Evolutionary conservation across 768 basidiomycete species (phyloP).

Genomic region (Kondoa subrosea): DNA sequence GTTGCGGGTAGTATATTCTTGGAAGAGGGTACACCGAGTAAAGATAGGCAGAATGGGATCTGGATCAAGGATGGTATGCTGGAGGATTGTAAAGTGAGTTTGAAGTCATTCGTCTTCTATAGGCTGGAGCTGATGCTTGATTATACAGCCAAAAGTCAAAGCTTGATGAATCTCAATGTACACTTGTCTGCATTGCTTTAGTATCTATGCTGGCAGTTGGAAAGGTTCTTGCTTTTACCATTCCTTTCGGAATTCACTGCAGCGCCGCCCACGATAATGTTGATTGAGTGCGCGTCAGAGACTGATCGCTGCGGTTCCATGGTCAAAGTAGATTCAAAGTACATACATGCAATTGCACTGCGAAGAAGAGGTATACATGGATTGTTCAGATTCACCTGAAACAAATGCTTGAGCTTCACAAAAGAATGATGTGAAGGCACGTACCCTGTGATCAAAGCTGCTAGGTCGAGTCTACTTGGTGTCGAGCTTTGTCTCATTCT

Average conservation of each 20-base stretch:
- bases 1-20: slow-evolving; percentile 17
- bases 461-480: too few relatives aligned
- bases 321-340: too few relatives aligned
- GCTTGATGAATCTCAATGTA: not conserved
- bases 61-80: slow-evolving; percentile 8
- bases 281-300: too few relatives aligned
- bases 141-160: slow-evolving; percentile 1
- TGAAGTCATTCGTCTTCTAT: not conserved
- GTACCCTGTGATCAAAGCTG: too few relatives aligned
- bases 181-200: not conserved
- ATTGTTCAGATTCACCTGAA: too few relatives aligned
- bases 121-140: not conserved
- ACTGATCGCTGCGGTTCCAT: too few relatives aligned
- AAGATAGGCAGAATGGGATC: slow-evolving; percentile 6
- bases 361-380: too few relatives aligned
- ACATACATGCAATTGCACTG: too few relatives aligned
- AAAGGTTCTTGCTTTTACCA: not conserved
- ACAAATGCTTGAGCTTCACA: too few relatives aligned
- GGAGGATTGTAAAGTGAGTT: slow-evolving; percentile 10
- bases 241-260: not conserved
- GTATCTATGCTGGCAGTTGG: too few relatives aligned
- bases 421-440: too few relatives aligned
- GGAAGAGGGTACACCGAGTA: slow-evolving; percentile 13
- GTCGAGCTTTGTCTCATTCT: too few relatives aligned
- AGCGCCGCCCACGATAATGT: not conserved